Evolutionary conservation across 2,329 filamentous ascomycete species (phyloP).

Genomic region (Aspergillus tamarii): DNA sequence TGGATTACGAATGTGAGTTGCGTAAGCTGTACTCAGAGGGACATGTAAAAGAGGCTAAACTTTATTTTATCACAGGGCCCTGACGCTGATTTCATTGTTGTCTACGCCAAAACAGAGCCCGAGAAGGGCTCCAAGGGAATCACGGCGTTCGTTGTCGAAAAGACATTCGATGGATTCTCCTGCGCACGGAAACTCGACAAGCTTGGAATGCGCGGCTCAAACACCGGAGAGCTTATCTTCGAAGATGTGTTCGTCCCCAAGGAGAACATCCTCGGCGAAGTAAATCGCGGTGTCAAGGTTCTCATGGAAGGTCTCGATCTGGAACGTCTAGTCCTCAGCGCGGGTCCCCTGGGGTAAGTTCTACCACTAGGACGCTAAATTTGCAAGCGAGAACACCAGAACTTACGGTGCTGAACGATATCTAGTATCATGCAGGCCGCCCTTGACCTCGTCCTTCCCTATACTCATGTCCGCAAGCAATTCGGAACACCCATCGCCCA

Average conservation of each 20-base stretch:
- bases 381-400: background rate
- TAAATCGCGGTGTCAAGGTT: constrained; percentile 84
- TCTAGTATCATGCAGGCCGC: constrained; percentile 82
- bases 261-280: constrained; percentile 75
- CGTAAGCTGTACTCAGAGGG: constrained; percentile 1
- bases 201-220: constrained; percentile 95
- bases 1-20: constrained; percentile 87
- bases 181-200: constrained; percentile 93
- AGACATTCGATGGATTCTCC: constrained; percentile 71
- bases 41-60: background rate
- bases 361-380: background rate
- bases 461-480: constrained; percentile 85
- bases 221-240: constrained; percentile 92
- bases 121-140: constrained; percentile 84
- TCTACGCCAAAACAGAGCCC: constrained; percentile 95
- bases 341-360: constrained; percentile 75
- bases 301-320: constrained; percentile 96
- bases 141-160: constrained; percentile 88
- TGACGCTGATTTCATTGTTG: constrained; percentile 87
- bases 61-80: constrained; percentile 57
- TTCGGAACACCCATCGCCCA: constrained; percentile 85
- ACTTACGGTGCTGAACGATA: background rate
- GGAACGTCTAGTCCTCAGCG: constrained; percentile 86
- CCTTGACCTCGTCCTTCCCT: constrained; percentile 84
- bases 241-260: constrained; percentile 86